A percentile compares a stretch with the other conserved stretches of the same genome.
Conservation (phyloP, 139 green algal species). For the Chlorella vulgaris region DNA sequence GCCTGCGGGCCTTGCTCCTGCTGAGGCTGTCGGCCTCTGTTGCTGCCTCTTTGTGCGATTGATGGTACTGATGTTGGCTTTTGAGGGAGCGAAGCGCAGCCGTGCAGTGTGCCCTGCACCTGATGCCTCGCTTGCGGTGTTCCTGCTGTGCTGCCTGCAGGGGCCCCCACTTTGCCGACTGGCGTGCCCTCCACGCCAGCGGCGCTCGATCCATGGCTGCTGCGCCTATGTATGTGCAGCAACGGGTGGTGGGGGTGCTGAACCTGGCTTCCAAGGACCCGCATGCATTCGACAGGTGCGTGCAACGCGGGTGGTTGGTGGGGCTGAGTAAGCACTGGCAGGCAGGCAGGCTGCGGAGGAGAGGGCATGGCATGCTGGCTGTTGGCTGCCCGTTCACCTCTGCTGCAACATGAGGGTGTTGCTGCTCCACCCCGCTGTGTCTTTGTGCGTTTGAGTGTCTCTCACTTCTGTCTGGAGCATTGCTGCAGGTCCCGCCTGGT, state of each 20-base stretch:
- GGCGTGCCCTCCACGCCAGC: conserved; percentile 47
- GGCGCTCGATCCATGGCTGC: conserved; percentile 57
- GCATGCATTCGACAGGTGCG: conserved; percentile 50
- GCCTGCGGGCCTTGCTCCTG: neutral
- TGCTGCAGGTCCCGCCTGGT: conserved; percentile 42
- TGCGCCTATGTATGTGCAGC: conserved; percentile 53
- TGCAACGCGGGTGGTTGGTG: neutral
- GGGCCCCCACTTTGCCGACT: conserved; percentile 65
- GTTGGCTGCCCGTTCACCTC: too few species aligned
- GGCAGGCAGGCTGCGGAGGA: too few species aligned
- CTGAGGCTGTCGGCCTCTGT: neutral
- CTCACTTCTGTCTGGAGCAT: neutral
- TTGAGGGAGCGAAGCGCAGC: neutral
- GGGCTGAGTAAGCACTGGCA: too few species aligned
- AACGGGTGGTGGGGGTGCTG: conserved; percentile 57
- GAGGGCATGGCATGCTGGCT: too few species aligned
- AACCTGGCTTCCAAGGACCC: conserved; percentile 47
- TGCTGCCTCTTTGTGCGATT: neutral
- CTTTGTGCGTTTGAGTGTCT: too few species aligned
- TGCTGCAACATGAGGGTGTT: too few species aligned
- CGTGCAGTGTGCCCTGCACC: neutral
- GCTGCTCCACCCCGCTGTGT: too few species aligned
- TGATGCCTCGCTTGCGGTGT: neutral
- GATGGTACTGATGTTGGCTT: neutral
- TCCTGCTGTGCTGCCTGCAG: conserved; percentile 9